Base-by-base conservation (phyloP, 2,329 filamentous ascomycete genomes). In the Cladophialophora yegresii region DNA sequence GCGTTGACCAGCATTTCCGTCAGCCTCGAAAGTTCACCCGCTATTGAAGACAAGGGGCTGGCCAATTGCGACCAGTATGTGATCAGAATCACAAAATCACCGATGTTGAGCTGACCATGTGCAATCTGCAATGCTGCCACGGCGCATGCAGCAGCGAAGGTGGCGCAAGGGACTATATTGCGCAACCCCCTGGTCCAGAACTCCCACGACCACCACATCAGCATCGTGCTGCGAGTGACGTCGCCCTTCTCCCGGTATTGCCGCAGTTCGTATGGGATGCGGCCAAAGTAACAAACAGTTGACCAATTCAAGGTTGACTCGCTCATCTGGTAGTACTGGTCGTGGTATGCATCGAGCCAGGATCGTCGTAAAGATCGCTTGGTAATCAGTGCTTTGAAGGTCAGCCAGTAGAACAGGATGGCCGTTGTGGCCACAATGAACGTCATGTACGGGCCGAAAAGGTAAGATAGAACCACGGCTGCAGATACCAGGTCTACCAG, bases 81-180 rank as follows among this genome's bases (percentile, higher is more conserved):
- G 16, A 88, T 78, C 28, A 91, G 75, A 20, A 87, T 86, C 4
- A 90, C 84, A 66, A 91, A 87, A 64, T 82, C 83, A 47, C 87
- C 87, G 12, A 87, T 77, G 0, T 82, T 78, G 51, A 80, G 81
- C 8, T 74, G 72, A 0, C 82, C 82, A 43, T 77, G 76, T 0
- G 79, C 75, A 36, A 87, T 82, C 66, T 84, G 79, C 62, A 82
- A 81, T 7, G 83, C 80, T 2, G 83, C 85, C 13, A 87, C 77
- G 57, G 84, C 73, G 72, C 81, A 77, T 68, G 78, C 80, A 66
- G 80, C 75, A 47, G 83, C 70, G 61, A 84, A 78, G 2, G 82
- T 64, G 43, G 65, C 51, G n/a, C 59, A 50, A 9, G 61, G 56
- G 13, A 68, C 32, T 12, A 60, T 20, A 33, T 64, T 53, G 45